Base-by-base conservation (phyloP, 208 protist genomes). In the Trypanosoma boissoni region DNA sequence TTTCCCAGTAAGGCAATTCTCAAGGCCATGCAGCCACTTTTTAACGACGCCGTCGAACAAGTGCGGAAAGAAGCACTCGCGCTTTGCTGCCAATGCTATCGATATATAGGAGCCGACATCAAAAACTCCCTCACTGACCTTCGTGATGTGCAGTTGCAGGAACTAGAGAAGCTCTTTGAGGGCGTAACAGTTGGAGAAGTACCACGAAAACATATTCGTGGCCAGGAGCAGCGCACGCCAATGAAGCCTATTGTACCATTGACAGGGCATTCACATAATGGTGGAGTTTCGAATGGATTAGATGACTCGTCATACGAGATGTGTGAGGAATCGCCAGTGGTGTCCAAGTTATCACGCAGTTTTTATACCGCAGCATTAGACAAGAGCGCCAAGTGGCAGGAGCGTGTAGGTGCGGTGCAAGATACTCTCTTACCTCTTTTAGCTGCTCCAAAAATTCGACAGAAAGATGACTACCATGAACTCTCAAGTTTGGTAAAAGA, bases 381-480 rank as follows among this genome's bases (percentile, higher is more conserved):
- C 49, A 95, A 92, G 60, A 72, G 60, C 29, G 75, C 63, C 1
- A 65, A 73, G 27, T 95, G 88, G 86, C 85, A 95, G 44, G 78
- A 86, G 27, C 77, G 86, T 6, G 83, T 81, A 29, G 61, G 75
- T 31, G 74, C 79, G 29, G 83, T 95, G 51, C 87, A 56, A 24
- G 78, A 89, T 26, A 44, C 59, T 36, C 67, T 92, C 4, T 48
- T 90, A 48, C 85, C 85, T 3, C 74, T 92, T 10, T 53, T 95
- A 24, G 32, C 54, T 2, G 76, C 71, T 10, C 80, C 83, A 46
- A 76, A 86, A 16, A 78, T 85, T 50, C 78, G 79, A 18, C 59
- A 67, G 14, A 78, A 74, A n/a, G 88, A 92, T 50, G 78, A 95
- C 64, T 95, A 95, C 62, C 83, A 92, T 68, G 86, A 95, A 53